Evolutionary conservation across 306 rosid species (phyloP).

Genomic region (Cicer arietinum): DNA sequence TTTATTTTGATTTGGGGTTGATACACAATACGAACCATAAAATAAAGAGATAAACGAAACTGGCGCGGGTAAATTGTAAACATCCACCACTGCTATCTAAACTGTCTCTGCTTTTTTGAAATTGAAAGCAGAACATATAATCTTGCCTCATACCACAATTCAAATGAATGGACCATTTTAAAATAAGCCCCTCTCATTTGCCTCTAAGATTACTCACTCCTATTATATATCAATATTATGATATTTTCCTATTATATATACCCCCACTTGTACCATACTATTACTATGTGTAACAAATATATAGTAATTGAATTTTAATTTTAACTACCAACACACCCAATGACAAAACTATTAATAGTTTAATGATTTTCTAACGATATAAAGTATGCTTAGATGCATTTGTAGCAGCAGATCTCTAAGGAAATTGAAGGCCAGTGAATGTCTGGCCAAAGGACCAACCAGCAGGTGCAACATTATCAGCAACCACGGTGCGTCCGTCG

Average conservation of each 20-base stretch:
- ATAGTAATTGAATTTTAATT: neutral
- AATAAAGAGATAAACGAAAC: constrained; percentile 13
- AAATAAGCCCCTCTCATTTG: constrained; percentile 50
- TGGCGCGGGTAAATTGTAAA: constrained; percentile 52
- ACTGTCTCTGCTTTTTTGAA: constrained; percentile 44
- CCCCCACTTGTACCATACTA: constrained; percentile 4
- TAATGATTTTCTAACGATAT: neutral
- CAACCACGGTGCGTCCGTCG: constrained; percentile 63
- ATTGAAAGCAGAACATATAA: constrained; percentile 40
- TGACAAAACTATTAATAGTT: neutral
- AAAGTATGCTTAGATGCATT: neutral
- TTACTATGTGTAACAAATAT: constrained; percentile 20
- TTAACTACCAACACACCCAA: constrained; percentile 11
- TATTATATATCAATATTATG: constrained; percentile 2
- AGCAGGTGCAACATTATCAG: constrained; percentile 59
- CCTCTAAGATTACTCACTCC: constrained; percentile 39
- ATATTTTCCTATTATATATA: constrained; percentile 21
- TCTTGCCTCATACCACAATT: constrained; percentile 31
- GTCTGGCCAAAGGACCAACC: constrained; percentile 85
- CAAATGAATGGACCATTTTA: constrained; percentile 45
- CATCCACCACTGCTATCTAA: constrained; percentile 60
- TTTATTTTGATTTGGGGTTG: constrained; percentile 6
- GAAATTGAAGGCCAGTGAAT: constrained; percentile 63
- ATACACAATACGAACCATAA: neutral
- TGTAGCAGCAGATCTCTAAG: neutral